Evolutionary conservation across 495 filamentous ascomycete genomes (phyloP).

Genomic region (Poronia punctata): DNA sequence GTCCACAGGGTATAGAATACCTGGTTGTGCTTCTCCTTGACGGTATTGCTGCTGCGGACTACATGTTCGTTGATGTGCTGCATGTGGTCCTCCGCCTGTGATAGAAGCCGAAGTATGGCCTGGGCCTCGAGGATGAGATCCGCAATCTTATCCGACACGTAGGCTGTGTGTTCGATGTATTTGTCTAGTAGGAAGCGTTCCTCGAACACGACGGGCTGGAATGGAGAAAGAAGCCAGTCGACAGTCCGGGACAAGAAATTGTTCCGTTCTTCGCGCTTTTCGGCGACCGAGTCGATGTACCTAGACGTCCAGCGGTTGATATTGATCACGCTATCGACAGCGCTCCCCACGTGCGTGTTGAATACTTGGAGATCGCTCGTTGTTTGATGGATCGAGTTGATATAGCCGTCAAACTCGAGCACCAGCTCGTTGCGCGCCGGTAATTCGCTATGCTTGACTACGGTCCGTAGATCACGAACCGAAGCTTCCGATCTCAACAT

Average conservation of each 20-base stretch:
- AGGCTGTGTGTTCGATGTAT: slow-evolving; percentile 57
- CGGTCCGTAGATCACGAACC: slow-evolving; percentile 64
- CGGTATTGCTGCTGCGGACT: slow-evolving; percentile 43
- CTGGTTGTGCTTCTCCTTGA: slow-evolving; percentile 48
- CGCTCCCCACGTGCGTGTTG: slow-evolving; percentile 59
- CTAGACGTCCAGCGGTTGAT: slow-evolving; percentile 56
- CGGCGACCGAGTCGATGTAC: slow-evolving; percentile 53
- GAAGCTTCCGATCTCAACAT: slow-evolving; percentile 67
- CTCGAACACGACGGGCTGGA: slow-evolving; percentile 47
- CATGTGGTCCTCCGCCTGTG: slow-evolving; percentile 56
- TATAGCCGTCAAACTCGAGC: slow-evolving; percentile 60
- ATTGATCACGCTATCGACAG: slow-evolving; percentile 61
- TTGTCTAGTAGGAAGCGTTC: slow-evolving; percentile 48
- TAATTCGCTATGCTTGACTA: slow-evolving; percentile 45
- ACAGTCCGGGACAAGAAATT: slow-evolving; percentile 23
- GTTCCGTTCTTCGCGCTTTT: slow-evolving; percentile 28
- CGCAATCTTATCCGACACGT: slow-evolving; percentile 58
- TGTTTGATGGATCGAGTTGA: slow-evolving; percentile 50
- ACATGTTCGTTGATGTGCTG: slow-evolving; percentile 57
- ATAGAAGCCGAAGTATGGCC: slow-evolving; percentile 48
- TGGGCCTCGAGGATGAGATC: slow-evolving; percentile 60
- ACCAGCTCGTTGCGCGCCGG: slow-evolving; percentile 52
- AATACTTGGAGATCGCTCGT: slow-evolving; percentile 56
- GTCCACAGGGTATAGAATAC: slow-evolving; percentile 62
- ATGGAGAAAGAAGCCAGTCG: slow-evolving; percentile 45